Conservation (phyloP, 1,284 basidiomycete species). For the Testicularia cyperi region DNA sequence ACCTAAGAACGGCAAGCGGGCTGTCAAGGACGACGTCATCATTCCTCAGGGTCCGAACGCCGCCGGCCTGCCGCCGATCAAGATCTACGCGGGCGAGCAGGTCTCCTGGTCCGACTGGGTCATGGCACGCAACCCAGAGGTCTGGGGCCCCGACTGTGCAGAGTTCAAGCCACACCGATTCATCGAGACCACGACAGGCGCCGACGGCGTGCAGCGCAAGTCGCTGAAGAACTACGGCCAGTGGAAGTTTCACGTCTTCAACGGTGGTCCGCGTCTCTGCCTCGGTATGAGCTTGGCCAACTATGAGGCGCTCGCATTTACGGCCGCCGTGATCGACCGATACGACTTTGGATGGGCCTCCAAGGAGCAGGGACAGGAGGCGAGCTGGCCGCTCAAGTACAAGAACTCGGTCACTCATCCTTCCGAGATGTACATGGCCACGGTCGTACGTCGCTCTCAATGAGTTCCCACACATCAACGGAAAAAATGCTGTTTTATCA, state of each 20-base stretch:
- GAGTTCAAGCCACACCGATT: slow-evolving; percentile 47
- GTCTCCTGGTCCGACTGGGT: slow-evolving; percentile 53
- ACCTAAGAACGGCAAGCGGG: slow-evolving; percentile 47
- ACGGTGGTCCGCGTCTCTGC: slow-evolving; percentile 50
- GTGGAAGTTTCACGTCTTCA: slow-evolving; percentile 52
- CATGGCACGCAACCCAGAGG: slow-evolving; percentile 43
- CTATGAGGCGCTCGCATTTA: slow-evolving; percentile 39
- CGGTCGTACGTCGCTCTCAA: slow-evolving; percentile 25
- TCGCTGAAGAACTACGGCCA: slow-evolving; percentile 31
- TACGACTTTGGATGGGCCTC: slow-evolving; percentile 44
- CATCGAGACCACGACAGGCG: slow-evolving; percentile 16
- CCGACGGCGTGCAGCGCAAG: slow-evolving; percentile 16
- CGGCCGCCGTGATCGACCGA: slow-evolving; percentile 18
- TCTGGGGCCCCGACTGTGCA: slow-evolving; percentile 44
- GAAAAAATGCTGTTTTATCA: too few relatives aligned
- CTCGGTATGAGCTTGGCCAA: slow-evolving; percentile 49
- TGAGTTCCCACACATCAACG: too few relatives aligned
- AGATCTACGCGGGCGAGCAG: slow-evolving; percentile 37
- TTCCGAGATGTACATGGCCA: slow-evolving; percentile 35
- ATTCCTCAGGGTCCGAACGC: slow-evolving; percentile 37
- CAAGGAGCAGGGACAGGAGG: slow-evolving; percentile 40
- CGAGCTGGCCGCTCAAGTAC: slow-evolving; percentile 41
- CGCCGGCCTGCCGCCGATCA: slow-evolving; percentile 41
- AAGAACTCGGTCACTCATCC: slow-evolving; percentile 43
- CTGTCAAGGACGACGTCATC: slow-evolving; percentile 44